Percentiles rank a stretch among this genome's conserved stretches.
Conservation (phyloP, 1,284 basidiomycete genomes). For the Veloboletus limbatus region DNA sequence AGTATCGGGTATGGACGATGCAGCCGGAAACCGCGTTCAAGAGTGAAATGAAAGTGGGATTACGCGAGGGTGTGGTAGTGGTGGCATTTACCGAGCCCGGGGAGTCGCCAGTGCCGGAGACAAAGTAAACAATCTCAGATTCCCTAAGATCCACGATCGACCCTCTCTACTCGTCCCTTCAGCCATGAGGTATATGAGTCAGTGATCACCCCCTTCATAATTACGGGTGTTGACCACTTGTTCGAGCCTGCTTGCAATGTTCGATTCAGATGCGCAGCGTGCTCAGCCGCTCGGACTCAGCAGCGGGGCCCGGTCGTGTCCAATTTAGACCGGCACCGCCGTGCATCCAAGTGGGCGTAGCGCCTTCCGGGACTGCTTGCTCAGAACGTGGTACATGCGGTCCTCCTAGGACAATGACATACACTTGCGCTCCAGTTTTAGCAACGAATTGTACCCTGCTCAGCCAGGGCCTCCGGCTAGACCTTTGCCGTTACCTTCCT, state of each 20-base stretch:
- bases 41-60: conserved; percentile 2
- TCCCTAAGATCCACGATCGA: conserved; percentile 18
- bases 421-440: conserved; percentile 15
- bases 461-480: conserved; percentile 17
- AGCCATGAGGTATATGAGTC: conserved; percentile 4
- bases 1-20: conserved; percentile 20
- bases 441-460: conserved; percentile 7
- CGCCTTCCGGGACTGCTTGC: conserved; percentile 7
- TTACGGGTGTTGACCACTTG: neutral
- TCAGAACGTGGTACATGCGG: conserved; percentile 1
- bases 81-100: conserved; percentile 33
- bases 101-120: conserved; percentile 32
- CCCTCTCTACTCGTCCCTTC: neutral
- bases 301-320: neutral
- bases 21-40: conserved; percentile 18
- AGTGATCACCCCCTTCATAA: neutral
- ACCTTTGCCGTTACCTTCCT: conserved; percentile 20
- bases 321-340: conserved; percentile 14
- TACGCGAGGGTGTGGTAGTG: conserved; percentile 7
- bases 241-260: neutral
- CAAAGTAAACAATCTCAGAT: conserved; percentile 37
- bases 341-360: conserved; percentile 13
- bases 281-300: too few relatives aligned
- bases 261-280: neutral
- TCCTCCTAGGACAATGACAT: conserved; percentile 14